phyloP scores from a whole-genome alignment of 140 eudicot genomes.

The Ambrosia hybrid region DNA sequence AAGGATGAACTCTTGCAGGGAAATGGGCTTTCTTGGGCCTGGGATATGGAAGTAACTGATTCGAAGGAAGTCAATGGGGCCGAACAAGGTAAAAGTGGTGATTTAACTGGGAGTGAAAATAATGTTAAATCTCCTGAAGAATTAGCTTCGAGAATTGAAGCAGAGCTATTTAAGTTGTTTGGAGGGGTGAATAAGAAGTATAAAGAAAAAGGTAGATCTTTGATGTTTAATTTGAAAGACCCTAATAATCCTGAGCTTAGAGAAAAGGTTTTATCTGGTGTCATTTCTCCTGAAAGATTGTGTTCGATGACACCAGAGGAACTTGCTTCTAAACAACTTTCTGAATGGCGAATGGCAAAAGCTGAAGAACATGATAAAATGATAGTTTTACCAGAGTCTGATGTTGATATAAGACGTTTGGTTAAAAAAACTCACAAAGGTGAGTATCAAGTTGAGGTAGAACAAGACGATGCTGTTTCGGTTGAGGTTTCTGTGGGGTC shows the following conservation, averaged over 20 bases:
- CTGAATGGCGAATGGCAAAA: conserved; percentile 41
- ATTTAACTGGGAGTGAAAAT: conserved; percentile 24
- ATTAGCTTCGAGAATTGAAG: conserved; percentile 65
- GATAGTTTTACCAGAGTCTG: conserved; percentile 65
- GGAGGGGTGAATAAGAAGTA: conserved; percentile 96
- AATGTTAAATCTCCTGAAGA: conserved; percentile 42
- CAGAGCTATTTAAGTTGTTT: conserved; percentile 64
- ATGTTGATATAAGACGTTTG: conserved; percentile 73
- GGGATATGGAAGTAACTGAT: conserved; percentile 46
- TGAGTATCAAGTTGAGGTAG: conserved; percentile 83
- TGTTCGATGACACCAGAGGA: conserved; percentile 98
- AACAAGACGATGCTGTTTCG: conserved; percentile 59
- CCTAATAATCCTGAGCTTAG: conserved; percentile 86
- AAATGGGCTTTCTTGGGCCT: conserved; percentile 94
- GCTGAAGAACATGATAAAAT: conserved; percentile 33
- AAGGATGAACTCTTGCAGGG: conserved; percentile 95
- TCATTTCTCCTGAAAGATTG: conserved; percentile 75
- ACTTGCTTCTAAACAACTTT: conserved; percentile 95
- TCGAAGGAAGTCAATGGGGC: conserved; percentile 15
- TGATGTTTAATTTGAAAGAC: conserved; percentile 85
- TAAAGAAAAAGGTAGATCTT: conserved; percentile 89
- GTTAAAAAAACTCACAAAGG: conserved; percentile 98
- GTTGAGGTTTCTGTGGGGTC: conserved; percentile 74
- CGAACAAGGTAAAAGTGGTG: conserved; percentile 27
- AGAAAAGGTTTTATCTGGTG: conserved; percentile 88